Conservation (phyloP, 2,329 filamentous ascomycete species). For the Penicillium sp. region DNA sequence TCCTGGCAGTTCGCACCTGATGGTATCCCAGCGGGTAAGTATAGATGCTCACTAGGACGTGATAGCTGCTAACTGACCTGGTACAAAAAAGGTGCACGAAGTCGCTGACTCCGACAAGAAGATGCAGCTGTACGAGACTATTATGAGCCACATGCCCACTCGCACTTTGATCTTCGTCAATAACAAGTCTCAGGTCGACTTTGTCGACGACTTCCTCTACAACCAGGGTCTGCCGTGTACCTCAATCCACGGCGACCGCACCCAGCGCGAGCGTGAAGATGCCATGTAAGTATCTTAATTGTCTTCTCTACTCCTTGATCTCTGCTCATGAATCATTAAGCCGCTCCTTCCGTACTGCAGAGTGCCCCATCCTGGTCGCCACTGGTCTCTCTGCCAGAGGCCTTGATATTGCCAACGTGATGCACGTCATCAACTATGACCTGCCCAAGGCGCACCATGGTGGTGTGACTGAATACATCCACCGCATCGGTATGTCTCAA, state of each 20-base stretch:
- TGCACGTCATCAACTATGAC: constrained; percentile 93
- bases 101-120: constrained; percentile 75
- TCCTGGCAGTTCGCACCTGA: constrained; percentile 75
- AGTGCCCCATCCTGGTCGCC: constrained; percentile 75
- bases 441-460: constrained; percentile 71
- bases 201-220: constrained; percentile 83
- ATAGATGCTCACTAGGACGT: too few relatives aligned
- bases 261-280: constrained; percentile 88
- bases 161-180: constrained; percentile 92
- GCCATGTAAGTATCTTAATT: constrained; percentile 60
- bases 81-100: constrained; percentile 25
- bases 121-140: constrained; percentile 67
- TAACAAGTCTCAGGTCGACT: constrained; percentile 72
- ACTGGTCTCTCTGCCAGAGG: constrained; percentile 87
- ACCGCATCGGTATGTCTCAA: constrained; percentile 74
- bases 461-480: constrained; percentile 91
- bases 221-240: constrained; percentile 77
- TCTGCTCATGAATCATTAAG: constrained; percentile 33
- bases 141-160: constrained; percentile 67
- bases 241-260: constrained; percentile 84
- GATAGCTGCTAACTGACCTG: neutral
- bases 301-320: constrained; percentile 1
- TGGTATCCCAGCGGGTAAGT: constrained; percentile 70
- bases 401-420: constrained; percentile 81
- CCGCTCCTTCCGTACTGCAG: constrained; percentile 74